Percentiles rank a stretch among this genome's conserved stretches.
Evolutionary conservation across 257 asterid species (phyloP).

Genomic region (Przewalskia tangutica): DNA sequence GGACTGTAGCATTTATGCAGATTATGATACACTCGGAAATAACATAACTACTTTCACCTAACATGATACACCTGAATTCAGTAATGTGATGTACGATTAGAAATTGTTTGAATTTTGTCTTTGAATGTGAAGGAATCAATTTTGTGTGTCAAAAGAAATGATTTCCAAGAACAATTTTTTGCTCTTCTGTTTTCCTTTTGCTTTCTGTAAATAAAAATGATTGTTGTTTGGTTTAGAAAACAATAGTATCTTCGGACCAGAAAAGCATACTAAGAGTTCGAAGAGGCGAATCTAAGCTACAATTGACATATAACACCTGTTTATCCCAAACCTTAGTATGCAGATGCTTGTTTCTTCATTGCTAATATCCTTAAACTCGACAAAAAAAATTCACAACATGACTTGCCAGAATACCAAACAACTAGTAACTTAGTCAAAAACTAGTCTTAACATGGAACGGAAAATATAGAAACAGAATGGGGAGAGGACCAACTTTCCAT

Average conservation of each 20-base stretch:
- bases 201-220: neutral
- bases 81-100: neutral
- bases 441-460: neutral
- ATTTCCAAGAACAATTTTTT: neutral
- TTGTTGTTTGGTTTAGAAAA: neutral
- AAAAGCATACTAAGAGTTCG: neutral
- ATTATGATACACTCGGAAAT: neutral
- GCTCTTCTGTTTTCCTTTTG: neutral
- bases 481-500: neutral
- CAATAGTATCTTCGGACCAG: neutral
- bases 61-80: neutral
- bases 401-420: neutral
- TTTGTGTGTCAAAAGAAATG: neutral
- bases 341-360: neutral
- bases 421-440: neutral
- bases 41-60: neutral
- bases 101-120: neutral
- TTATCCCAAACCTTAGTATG: neutral
- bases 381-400: neutral
- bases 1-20: neutral
- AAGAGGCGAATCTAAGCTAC: neutral
- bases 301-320: neutral
- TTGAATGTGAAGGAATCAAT: neutral
- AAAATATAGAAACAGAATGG: neutral
- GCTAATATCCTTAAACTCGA: neutral